Evolutionary conservation across 2,329 filamentous ascomycete species (phyloP).

Genomic region (Colletotrichum sp.): DNA sequence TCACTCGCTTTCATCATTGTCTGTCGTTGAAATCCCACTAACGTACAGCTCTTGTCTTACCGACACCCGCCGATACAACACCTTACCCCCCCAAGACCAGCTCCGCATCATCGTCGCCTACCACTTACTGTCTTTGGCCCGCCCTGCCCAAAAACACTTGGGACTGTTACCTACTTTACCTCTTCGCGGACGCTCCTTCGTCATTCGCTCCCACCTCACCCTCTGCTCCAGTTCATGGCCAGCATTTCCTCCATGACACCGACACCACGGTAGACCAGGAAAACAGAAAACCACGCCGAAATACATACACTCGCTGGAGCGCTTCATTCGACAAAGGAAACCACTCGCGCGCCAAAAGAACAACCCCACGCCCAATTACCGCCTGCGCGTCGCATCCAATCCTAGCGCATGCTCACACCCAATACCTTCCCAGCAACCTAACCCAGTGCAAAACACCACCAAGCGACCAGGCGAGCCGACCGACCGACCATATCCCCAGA

Average conservation of each 20-base stretch:
- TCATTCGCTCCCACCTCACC: background rate
- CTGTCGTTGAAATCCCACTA: slow-evolving; percentile 20
- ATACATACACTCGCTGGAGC: background rate
- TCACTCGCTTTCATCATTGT: slow-evolving; percentile 19
- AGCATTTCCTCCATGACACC: slow-evolving; percentile 1
- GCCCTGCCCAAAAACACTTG: slow-evolving; percentile 1
- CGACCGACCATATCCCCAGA: background rate
- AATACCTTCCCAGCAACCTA: slow-evolving; percentile 17
- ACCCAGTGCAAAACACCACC: slow-evolving; percentile 21
- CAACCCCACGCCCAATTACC: slow-evolving; percentile 17
- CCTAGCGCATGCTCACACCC: slow-evolving; percentile 19
- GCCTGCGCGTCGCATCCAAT: slow-evolving; percentile 19
- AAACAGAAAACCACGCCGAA: background rate
- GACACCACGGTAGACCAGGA: background rate
- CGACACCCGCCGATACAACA: background rate
- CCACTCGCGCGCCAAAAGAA: slow-evolving; percentile 10
- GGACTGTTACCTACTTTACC: background rate
- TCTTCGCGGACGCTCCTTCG: background rate
- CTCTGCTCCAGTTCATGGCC: background rate
- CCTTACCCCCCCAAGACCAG: slow-evolving; percentile 1
- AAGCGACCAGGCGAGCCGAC: slow-evolving; percentile 13
- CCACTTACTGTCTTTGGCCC: slow-evolving; percentile 6
- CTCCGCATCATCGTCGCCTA: slow-evolving; percentile 18
- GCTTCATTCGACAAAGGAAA: slow-evolving; percentile 12
- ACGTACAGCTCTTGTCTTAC: slow-evolving; percentile 20